Evolutionary conservation across 2,329 filamentous ascomycete genomes (phyloP), one percentile per base, ranked within the genome.

Genomic region (Tympanopsis confertula): DNA sequence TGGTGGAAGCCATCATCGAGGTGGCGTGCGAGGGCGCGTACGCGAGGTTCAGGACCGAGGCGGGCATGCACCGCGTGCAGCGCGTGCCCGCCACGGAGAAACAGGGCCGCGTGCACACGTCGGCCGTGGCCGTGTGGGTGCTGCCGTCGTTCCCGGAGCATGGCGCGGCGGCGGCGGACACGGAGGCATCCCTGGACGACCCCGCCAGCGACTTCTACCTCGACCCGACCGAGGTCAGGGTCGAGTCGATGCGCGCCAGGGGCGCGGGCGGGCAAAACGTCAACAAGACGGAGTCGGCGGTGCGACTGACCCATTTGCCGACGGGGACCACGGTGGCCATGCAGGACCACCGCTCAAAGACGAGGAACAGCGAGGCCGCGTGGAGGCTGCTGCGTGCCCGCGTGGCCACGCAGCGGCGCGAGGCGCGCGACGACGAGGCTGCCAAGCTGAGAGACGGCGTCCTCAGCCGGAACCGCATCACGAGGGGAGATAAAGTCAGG

Each of bases 181-280:
- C 17, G 54, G 67, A 73, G 20, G 58, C 68, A 35, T 77, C 86
- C 53, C 71, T 83, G 45, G 79, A 89, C 43, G 82, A 96, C 50
- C 89, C 89, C 0, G 81, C 79, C 39, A 94, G 85, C 57, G 84
- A 95, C 54, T 95, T 94, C 62, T 94, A 88, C 62, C 71, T 98
- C 42, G 77, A 93, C 52, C 77, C 84, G 4, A 71, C 78, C 42
- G 89, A 98, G 41, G 86, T 98, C 18, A 71, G 71, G 37, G 68
- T 76, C 15, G 91, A 98, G 54, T 86, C 87, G 42, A 94, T 96
- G 88, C 74, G 88, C 13, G 87, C 91, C 0, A 69, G 86, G 35
- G 91, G 91, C 42, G 89, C 91, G 0, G 91, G 91, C 20, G 91
- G 91, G 1, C 91, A 98, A 63, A 91, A 98, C 60, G 91, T 98